These are phyloP conservation scores for Aegilops bicornis DNA, from an alignment of 176 grass and related monocot genomes.

Conservation along the genomic window DNA sequence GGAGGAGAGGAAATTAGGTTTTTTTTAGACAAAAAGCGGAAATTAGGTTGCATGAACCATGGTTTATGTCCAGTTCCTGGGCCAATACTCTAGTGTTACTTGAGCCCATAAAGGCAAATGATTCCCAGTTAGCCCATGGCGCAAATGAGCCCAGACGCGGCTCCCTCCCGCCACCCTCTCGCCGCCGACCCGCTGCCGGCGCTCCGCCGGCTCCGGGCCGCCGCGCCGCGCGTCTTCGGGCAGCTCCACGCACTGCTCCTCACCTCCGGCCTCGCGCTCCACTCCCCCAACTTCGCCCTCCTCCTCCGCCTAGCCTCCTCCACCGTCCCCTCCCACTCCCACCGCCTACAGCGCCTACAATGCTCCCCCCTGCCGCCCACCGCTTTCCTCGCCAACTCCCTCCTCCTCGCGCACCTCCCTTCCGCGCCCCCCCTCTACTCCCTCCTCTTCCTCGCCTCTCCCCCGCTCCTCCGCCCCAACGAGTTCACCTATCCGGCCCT, in stretches of 20 bases:
- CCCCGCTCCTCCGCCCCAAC: constrained; percentile 31
- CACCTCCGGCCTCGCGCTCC: constrained; percentile 46
- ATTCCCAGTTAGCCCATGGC: background rate
- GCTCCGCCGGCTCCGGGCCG: background rate
- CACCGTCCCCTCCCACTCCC: background rate
- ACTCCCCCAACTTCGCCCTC: constrained; percentile 39
- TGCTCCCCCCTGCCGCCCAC: constrained; percentile 25
- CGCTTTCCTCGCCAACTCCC: constrained; percentile 48
- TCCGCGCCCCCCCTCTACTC: constrained; percentile 41
- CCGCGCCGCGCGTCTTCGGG: constrained; percentile 24
- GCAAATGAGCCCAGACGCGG: background rate
- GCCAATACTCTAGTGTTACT: background rate
- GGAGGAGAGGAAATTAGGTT: background rate
- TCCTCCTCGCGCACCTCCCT: constrained; percentile 34
- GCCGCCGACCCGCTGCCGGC: constrained; percentile 25
- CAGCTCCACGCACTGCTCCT: constrained; percentile 45
- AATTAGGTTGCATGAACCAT: no score
- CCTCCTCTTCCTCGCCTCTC: constrained; percentile 20
- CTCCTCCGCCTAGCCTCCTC: constrained; percentile 31
- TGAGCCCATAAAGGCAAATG: background rate
- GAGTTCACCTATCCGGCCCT: constrained; percentile 50
- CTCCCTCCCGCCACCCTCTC: background rate
- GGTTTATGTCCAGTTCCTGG: background rate
- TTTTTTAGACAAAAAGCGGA: no score
- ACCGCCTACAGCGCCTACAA: constrained; percentile 17